These are phyloP conservation scores for Venturia aucupariae DNA, from an alignment of 2,329 filamentous ascomycete species.

Conservation along the genomic window DNA sequence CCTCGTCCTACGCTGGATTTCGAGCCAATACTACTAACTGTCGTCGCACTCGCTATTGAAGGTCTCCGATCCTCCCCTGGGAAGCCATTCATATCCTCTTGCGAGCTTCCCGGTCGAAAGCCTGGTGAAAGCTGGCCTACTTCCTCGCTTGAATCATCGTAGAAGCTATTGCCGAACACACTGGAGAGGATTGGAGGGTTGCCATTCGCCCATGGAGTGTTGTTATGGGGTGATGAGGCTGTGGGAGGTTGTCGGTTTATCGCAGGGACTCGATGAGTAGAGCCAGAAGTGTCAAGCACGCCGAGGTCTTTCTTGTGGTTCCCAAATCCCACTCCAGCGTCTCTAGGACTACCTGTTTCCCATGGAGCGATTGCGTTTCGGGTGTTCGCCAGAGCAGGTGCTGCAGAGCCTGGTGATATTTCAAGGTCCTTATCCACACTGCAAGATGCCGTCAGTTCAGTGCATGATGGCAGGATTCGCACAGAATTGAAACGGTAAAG, in stretches of 20 bases:
- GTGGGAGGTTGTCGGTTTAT: constrained; percentile 50
- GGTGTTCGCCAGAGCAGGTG: constrained; percentile 29
- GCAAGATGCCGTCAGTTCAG: constrained; percentile 28
- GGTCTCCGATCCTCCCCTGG: constrained; percentile 65
- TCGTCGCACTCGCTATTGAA: constrained; percentile 80
- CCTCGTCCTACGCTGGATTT: constrained; percentile 61
- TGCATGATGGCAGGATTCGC: constrained; percentile 11
- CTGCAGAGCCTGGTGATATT: constrained; percentile 29
- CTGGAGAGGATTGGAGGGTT: constrained; percentile 33
- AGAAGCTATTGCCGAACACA: constrained; percentile 49
- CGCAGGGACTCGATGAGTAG: constrained; percentile 42
- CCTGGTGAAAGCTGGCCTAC: constrained; percentile 60
- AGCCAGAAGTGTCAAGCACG: constrained; percentile 53
- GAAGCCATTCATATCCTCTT: constrained; percentile 37
- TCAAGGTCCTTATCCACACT: constrained; percentile 15
- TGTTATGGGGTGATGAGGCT: constrained; percentile 43
- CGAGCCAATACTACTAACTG: constrained; percentile 76
- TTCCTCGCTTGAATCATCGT: constrained; percentile 67
- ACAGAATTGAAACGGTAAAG: constrained; percentile 14
- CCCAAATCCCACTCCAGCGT: constrained; percentile 37
- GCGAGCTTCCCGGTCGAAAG: constrained; percentile 50
- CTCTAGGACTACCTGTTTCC: constrained; percentile 29
- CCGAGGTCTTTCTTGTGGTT: constrained; percentile 66
- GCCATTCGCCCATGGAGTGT: constrained; percentile 44
- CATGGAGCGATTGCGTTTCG: constrained; percentile 35